Evolutionary conservation across 1,284 basidiomycete species (phyloP), one percentile per base, ranked within the genome.

Genomic region (Xerocomus cyaneibrunnescens): DNA sequence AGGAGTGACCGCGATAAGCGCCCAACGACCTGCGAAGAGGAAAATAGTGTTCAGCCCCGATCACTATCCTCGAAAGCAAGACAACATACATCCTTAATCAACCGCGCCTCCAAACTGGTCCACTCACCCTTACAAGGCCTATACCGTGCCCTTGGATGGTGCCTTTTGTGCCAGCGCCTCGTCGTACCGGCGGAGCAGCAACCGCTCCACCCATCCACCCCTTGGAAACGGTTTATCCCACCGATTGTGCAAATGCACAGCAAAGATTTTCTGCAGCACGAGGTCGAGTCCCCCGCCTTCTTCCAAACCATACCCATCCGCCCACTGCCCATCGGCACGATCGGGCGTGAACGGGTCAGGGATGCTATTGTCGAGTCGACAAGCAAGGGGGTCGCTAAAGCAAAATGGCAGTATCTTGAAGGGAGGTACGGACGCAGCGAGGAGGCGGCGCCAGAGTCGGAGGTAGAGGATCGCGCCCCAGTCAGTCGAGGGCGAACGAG

Each of bases 361-460:
- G n/a, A 98, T 80, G 2, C 93, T 80, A 63, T 93, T 94, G 70
- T 96, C 92, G 30, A 91, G 73, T 14, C 92, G 78, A 68, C 94
- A 97, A 19, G 89, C 90, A 14, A 89, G 82, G 3, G 84, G 92
- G 62, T 98, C 94, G 57, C 84, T 85, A 70, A 97, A 94, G 74
- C 94, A 98, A 76, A 90, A 97, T 0, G 94, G 94, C 4, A 98
- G 80, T 31, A 97, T 77, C 62, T 89, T 86, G 76, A 97, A 97
- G 0, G 94, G 93, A 2, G 82, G 83, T 34, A 93, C 76, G 25
- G 78, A 78, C 0, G 73, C 80, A 0, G 83, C 80, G 37, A 95
- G 70, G 49, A 97, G 83, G 0, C 90, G 80, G 7, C 92, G 85
- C 79, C 89, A 94, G n/a, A 95, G 83, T 66, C 92, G 91, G 63